Evolutionary conservation across 2,329 filamentous ascomycete species (phyloP), one percentile per base, ranked within the genome.

Genomic region (Amphichorda felina): DNA sequence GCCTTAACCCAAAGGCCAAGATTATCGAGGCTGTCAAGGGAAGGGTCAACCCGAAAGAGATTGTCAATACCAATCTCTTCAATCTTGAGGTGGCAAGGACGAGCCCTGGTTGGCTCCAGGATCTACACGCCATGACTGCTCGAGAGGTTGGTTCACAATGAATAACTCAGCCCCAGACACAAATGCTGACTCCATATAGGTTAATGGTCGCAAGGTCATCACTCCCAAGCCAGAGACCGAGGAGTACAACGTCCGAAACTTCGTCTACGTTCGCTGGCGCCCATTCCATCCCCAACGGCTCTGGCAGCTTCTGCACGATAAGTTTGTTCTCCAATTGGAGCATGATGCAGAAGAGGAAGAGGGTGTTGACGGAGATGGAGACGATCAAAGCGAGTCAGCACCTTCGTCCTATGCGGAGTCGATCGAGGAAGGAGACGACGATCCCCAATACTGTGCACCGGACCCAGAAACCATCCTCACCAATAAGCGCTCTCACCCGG

Each of bases 241-340:
- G 37, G 79, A 83, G 62, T 83, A 83, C 47, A 77, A 76, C 7
- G 78, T 85, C 9, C 69, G 73, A 25, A 84, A 74, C 48, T 82
- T 82, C 43, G 74, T 85, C 10, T 85, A 85, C 50, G 62, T 66
- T 1, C 69, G 73, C 0, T 62, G 71, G 7, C 59, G 70, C 1
- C 75, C 75, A 0, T 70, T 72, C 36, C 63, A 71, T 28, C 68
- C 68, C 0, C 50, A 50, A 2, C 50, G 66, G 0, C 55, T 72
- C 0, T 71, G 59, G 54, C 49, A 53, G 0, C 46, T 65, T 15
- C 41, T 70, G 2, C 59, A 64, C 22, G 57, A 69, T 40, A 68
- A 68, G 42, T 71, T 71, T 22, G 66, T 70, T 26, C 50, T 70
- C 5, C 65, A 70, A 34, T 54, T 64, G 26, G 64, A 67, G 42